phyloP scores from a whole-genome alignment of 2,329 filamentous ascomycete species.

The Venturia oleaginea region DNA sequence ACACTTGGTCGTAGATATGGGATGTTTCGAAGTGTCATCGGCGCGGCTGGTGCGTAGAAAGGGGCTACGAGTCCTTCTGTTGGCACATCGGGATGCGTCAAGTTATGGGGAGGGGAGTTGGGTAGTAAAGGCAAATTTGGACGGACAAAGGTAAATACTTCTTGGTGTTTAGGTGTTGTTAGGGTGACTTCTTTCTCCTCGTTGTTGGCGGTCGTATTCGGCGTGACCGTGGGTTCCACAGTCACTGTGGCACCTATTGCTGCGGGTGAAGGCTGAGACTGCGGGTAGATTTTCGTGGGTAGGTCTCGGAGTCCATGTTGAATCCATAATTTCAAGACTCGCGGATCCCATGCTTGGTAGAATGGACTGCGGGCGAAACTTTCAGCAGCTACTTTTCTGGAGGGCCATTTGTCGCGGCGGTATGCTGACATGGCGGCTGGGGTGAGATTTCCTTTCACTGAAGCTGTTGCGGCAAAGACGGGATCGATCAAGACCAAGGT shows the following conservation, averaged over 20 bases:
- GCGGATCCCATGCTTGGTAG: conserved; percentile 72
- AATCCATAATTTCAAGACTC: conserved; percentile 68
- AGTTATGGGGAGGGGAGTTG: conserved; percentile 29
- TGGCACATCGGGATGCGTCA: conserved; percentile 35
- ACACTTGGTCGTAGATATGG: conserved; percentile 54
- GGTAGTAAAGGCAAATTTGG: conserved; percentile 43
- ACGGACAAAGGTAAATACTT: conserved; percentile 70
- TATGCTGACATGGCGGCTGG: conserved; percentile 55
- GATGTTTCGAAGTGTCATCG: conserved; percentile 47
- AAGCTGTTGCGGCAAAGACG: conserved; percentile 52
- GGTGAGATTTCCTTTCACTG: conserved; percentile 31
- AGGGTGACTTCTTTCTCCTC: conserved; percentile 52
- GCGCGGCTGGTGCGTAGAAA: conserved; percentile 60
- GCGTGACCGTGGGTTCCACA: conserved; percentile 20
- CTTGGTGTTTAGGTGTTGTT: conserved; percentile 77
- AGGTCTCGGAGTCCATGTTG: conserved; percentile 64
- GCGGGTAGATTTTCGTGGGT: conserved; percentile 53
- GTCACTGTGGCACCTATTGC: conserved; percentile 12
- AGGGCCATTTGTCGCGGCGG: conserved; percentile 77
- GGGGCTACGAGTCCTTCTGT: conserved; percentile 33
- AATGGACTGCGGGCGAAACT: conserved; percentile 62
- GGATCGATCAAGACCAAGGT: conserved; percentile 76
- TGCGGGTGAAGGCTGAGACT: conserved; percentile 17
- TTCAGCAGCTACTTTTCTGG: conserved; percentile 56
- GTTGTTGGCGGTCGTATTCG: conserved; percentile 19